A percentile compares a stretch with the other conserved stretches of the same genome.
Conservation (phyloP, 352 stramenopile genomes). For the Hyaloperonospora arabidopsidis region DNA sequence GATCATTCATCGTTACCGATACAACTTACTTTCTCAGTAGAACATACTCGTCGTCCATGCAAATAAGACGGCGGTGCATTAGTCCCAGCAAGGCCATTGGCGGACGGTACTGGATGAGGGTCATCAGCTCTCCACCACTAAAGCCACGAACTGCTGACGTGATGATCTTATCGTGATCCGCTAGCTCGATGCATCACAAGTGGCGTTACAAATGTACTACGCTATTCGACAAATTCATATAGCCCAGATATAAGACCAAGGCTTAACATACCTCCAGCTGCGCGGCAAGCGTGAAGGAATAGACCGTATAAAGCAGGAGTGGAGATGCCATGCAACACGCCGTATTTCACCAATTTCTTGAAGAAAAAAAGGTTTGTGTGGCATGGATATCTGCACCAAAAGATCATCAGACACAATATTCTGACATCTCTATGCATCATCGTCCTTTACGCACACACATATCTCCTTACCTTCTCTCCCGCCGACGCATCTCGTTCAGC, state of each 20-base stretch:
- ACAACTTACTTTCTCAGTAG: slow-evolving; percentile 48
- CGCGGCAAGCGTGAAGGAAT: slow-evolving; percentile 55
- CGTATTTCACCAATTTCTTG: slow-evolving; percentile 72
- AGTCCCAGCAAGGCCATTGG: slow-evolving; percentile 72
- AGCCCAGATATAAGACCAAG: not conserved
- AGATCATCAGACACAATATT: not conserved
- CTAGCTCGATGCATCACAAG: slow-evolving; percentile 21
- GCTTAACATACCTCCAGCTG: slow-evolving; percentile 39
- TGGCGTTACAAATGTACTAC: slow-evolving; percentile 1
- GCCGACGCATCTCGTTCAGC: slow-evolving; percentile 57
- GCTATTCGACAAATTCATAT: not conserved
- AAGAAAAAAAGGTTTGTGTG: slow-evolving; percentile 71
- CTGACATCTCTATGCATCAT: not conserved
- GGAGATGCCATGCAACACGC: slow-evolving; percentile 55
- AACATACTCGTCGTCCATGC: slow-evolving; percentile 65
- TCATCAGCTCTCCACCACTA: slow-evolving; percentile 66
- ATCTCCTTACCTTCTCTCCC: slow-evolving; percentile 40
- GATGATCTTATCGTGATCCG: slow-evolving; percentile 71
- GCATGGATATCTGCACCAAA: slow-evolving; percentile 35
- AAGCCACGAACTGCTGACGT: slow-evolving; percentile 79
- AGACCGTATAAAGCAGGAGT: slow-evolving; percentile 66
- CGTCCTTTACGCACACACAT: not conserved
- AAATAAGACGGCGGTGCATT: slow-evolving; percentile 58
- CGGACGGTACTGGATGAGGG: slow-evolving; percentile 62
- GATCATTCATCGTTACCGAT: not conserved